A percentile compares a stretch with the other conserved stretches of the same genome.
phyloP scores from a whole-genome alignment of 208 protist species.

The Trypanosoma boissoni region DNA sequence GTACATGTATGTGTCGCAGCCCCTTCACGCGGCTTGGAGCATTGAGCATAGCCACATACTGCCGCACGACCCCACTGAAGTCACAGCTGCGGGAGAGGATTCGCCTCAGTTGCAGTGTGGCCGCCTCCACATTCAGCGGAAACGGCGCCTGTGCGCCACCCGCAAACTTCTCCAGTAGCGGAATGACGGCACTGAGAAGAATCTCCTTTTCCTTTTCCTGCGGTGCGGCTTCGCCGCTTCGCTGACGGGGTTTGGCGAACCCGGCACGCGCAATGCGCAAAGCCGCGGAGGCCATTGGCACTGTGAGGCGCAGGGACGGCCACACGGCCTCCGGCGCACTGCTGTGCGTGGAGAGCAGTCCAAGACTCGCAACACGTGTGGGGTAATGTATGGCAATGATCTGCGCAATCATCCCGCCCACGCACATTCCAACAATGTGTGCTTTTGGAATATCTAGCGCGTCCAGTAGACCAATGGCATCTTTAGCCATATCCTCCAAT shows the following conservation, averaged over 20 bases:
- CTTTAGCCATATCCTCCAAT: constrained; percentile 46
- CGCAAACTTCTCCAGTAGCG: constrained; percentile 37
- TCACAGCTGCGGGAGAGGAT: constrained; percentile 46
- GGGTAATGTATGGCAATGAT: constrained; percentile 50
- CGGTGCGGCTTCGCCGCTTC: constrained; percentile 20
- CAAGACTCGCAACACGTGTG: constrained; percentile 40
- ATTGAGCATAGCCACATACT: constrained; percentile 60
- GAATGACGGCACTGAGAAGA: constrained; percentile 28
- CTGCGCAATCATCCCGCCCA: constrained; percentile 77
- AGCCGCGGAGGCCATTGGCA: constrained; percentile 32
- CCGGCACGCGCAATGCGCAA: constrained; percentile 32
- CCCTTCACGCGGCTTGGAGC: constrained; percentile 27
- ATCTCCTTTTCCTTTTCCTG: constrained; percentile 33
- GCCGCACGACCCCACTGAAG: constrained; percentile 40
- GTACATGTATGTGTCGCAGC: constrained; percentile 38
- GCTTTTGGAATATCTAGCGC: constrained; percentile 33
- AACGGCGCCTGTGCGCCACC: constrained; percentile 26
- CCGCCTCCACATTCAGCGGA: constrained; percentile 34
- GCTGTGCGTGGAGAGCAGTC: constrained; percentile 48
- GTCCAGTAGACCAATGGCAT: constrained; percentile 58
- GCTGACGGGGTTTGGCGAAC: constrained; percentile 13
- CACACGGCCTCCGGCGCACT: constrained; percentile 25
- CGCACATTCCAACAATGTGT: constrained; percentile 67
- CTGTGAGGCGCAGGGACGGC: constrained; percentile 41
- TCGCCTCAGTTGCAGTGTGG: constrained; percentile 29